These are phyloP conservation scores for Lathyrus aphaca DNA, from an alignment of 306 rosid species.

Conservation along the genomic window DNA sequence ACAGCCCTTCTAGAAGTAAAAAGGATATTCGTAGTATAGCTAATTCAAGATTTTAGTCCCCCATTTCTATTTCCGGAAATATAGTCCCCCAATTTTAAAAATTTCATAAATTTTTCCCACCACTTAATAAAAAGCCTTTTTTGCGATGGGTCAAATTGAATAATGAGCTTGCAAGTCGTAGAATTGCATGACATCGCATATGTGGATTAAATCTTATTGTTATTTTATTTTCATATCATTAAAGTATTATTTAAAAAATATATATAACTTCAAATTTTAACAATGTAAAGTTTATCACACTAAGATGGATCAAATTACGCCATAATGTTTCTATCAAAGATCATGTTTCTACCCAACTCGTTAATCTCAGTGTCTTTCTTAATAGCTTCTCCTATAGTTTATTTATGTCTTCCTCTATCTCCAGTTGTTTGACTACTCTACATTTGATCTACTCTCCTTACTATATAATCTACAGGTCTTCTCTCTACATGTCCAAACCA, in stretches of 20 bases:
- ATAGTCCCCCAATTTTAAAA: background rate
- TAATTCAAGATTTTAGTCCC: background rate
- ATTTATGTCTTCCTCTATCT: too few species aligned
- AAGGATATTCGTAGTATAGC: background rate
- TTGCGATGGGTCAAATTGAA: background rate
- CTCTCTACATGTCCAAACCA: too few species aligned
- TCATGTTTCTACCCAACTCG: too few species aligned
- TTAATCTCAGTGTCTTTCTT: too few species aligned
- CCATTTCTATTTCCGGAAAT: background rate
- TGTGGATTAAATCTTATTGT: background rate
- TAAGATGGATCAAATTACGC: too few species aligned
- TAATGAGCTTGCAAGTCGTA: background rate
- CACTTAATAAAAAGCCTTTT: background rate
- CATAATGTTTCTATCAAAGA: too few species aligned
- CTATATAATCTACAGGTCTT: too few species aligned
- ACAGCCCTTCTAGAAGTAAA: slow-evolving; percentile 17
- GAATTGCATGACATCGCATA: background rate
- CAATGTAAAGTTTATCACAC: too few species aligned
- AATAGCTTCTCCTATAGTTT: too few species aligned
- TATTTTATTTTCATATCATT: background rate
- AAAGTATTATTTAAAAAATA: background rate
- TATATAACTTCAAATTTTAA: background rate
- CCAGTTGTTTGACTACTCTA: too few species aligned
- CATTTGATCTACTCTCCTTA: too few species aligned
- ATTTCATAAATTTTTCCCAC: background rate